Percentiles rank a stretch among this genome's conserved stretches.
Conservation (phyloP, 495 filamentous ascomycete genomes). For the Penicillium waksmanii region DNA sequence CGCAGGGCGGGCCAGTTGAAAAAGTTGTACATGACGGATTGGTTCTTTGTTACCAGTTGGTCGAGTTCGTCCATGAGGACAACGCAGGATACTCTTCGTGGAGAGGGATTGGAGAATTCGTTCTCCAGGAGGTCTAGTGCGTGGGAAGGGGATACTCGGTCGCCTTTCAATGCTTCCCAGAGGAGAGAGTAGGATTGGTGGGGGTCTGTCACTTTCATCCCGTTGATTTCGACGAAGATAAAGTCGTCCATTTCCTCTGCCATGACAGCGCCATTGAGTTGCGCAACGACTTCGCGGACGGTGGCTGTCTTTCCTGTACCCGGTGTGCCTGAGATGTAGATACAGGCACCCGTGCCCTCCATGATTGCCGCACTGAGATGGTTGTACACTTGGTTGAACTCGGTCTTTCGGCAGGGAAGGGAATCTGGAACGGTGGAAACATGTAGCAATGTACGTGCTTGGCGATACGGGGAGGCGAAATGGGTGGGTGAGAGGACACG, state of each 20-base stretch:
- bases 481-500: slow-evolving; percentile 78
- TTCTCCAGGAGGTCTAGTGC: slow-evolving; percentile 87
- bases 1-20: slow-evolving; percentile 99
- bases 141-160: slow-evolving; percentile 89
- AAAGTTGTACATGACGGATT: slow-evolving; percentile 99
- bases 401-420: slow-evolving; percentile 88
- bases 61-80: slow-evolving; percentile 99
- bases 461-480: slow-evolving; percentile 83
- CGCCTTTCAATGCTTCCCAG: slow-evolving; percentile 94
- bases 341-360: slow-evolving; percentile 90
- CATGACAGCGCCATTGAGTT: slow-evolving; percentile 80
- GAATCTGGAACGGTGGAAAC: slow-evolving; percentile 88
- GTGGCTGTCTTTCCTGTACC: slow-evolving; percentile 99
- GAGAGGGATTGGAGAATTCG: slow-evolving; percentile 89
- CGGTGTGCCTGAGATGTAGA: slow-evolving; percentile 99
- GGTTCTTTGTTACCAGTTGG: slow-evolving; percentile 95
- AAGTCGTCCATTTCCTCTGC: slow-evolving; percentile 97
- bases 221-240: slow-evolving; percentile 99
- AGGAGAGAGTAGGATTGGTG: slow-evolving; percentile 94
- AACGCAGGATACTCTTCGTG: slow-evolving; percentile 90
- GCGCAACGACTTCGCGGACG: slow-evolving; percentile 90
- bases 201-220: slow-evolving; percentile 98
- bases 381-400: slow-evolving; percentile 89
- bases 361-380: slow-evolving; percentile 94
- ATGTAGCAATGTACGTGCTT: slow-evolving; percentile 86